Base-by-base conservation (phyloP, 2,329 filamentous ascomycete genomes). In the Cryphonectria japonica region DNA sequence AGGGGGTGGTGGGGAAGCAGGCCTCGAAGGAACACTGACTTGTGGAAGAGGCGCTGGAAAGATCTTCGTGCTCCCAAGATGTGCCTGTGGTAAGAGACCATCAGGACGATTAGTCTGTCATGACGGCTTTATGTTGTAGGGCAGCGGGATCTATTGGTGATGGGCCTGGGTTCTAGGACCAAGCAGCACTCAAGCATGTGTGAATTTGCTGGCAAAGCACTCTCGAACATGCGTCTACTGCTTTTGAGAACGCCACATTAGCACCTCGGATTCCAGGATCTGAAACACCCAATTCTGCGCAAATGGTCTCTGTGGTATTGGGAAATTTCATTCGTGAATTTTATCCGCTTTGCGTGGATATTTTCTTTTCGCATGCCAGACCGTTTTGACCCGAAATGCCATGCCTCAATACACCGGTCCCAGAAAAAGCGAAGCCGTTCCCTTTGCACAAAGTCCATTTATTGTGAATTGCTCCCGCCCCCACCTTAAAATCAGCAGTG, bases 401-500 rank as follows among this genome's bases (percentile, higher is more conserved):
- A 73, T 73, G 71, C 71, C 71, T 73, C 69, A 70, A 69, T 73
- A 73, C 71, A 73, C 69, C 71, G 69, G 69, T 73, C 71, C 71
- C 69, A 73, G 71, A 73, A 72, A 72, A 72, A 72, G 71, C 71
- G 71, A 72, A 72, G 71, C 71, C 66, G 64, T 72, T 69, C 71
- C 69, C 71, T 66, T 73, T 73, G 71, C 69, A 52, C 69, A 67
- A 71, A 52, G 62, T 71, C 67, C 71, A 69, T 67, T 69, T 71
- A 69, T 65, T 67, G 66, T 32, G 59, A 43, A 54, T 63, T 68
- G 67, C 67, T 61, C 60, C 43, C 41, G 69, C 59, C 59, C 43
- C 68, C 41, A 50, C 66, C 52, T 66, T 39, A 57, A 68, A 69
- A 67, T 64, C 64, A 69, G 63, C 68, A 64, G 67, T 63, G 59